Conservation (phyloP, 169 alveolate species). For the Plasmodium berghei region DNA sequence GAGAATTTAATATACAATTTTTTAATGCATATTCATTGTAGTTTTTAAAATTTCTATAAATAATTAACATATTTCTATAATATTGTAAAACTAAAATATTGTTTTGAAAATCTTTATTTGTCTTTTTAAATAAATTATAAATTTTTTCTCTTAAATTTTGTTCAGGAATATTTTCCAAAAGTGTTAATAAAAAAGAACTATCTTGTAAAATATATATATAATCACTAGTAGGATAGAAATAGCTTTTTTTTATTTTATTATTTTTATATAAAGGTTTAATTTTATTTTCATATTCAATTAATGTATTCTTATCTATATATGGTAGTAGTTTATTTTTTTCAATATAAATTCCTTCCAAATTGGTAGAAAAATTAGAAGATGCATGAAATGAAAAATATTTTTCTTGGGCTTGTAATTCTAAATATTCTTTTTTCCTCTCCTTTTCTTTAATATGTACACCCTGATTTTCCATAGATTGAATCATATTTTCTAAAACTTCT, state of each 20-base stretch:
- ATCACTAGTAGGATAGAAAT: slow-evolving; percentile 3
- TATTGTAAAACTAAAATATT: slow-evolving; percentile 65
- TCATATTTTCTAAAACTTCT: slow-evolving; percentile 83
- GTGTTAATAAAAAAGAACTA: slow-evolving; percentile 40
- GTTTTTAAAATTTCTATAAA: slow-evolving; percentile 48
- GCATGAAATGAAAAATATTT: slow-evolving; percentile 50
- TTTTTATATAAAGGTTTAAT: slow-evolving; percentile 47
- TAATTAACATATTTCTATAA: slow-evolving; percentile 63
- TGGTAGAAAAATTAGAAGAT: slow-evolving; percentile 25
- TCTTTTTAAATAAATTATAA: slow-evolving; percentile 17
- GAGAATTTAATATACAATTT: slow-evolving; percentile 66
- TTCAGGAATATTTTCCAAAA: slow-evolving; percentile 60
- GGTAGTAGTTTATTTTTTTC: slow-evolving; percentile 39
- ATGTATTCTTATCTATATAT: slow-evolving; percentile 47
- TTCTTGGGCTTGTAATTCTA: slow-evolving; percentile 67
- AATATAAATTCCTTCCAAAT: slow-evolving; percentile 50
- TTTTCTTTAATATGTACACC: slow-evolving; percentile 81
- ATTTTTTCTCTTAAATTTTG: slow-evolving; percentile 13
- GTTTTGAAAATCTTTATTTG: slow-evolving; percentile 38
- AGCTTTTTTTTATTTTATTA: slow-evolving; percentile 11
- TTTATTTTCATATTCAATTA: slow-evolving; percentile 61
- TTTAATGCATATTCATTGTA: slow-evolving; percentile 58
- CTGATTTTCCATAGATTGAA: slow-evolving; percentile 84
- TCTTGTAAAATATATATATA: slow-evolving; percentile 52
- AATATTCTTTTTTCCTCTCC: slow-evolving; percentile 49